Percentiles rank a stretch among this genome's conserved stretches.
Conservation (phyloP, 345 rosid genomes). For the Leavenworthia alabamica region DNA sequence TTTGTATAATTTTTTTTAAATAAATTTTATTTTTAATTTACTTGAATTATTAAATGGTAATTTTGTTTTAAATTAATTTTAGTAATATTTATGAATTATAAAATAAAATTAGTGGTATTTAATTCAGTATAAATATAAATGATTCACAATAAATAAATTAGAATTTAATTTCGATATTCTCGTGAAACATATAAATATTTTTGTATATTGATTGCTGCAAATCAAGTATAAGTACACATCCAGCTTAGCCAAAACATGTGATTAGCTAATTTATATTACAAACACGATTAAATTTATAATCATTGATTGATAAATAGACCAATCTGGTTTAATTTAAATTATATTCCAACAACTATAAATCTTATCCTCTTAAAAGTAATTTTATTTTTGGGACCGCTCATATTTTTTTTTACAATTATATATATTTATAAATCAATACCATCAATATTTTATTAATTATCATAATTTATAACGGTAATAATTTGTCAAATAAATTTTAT, state of each 20-base stretch:
- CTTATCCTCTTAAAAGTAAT: constrained; percentile 7
- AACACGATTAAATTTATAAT: neutral
- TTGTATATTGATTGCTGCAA: constrained; percentile 9
- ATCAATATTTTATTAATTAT: neutral
- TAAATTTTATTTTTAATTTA: too few relatives aligned
- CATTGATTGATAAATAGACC: neutral
- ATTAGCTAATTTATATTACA: constrained; percentile 8
- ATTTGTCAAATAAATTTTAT: too few relatives aligned
- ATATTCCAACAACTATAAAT: neutral
- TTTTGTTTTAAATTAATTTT: too few relatives aligned
- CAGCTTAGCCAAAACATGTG: constrained; percentile 20
- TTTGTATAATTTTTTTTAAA: too few relatives aligned
- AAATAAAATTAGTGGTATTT: too few relatives aligned
- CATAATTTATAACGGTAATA: too few relatives aligned
- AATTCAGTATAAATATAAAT: too few relatives aligned
- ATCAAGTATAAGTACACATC: constrained; percentile 19
- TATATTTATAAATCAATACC: neutral
- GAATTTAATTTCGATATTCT: neutral
- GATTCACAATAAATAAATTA: neutral
- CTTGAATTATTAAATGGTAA: too few relatives aligned
- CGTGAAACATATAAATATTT: neutral
- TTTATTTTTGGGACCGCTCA: neutral
- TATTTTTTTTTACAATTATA: neutral
- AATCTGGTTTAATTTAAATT: neutral
- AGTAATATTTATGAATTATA: too few relatives aligned